Base-by-base conservation (phyloP, 2,329 filamentous ascomycete genomes). In the Penicillium decumbens region DNA sequence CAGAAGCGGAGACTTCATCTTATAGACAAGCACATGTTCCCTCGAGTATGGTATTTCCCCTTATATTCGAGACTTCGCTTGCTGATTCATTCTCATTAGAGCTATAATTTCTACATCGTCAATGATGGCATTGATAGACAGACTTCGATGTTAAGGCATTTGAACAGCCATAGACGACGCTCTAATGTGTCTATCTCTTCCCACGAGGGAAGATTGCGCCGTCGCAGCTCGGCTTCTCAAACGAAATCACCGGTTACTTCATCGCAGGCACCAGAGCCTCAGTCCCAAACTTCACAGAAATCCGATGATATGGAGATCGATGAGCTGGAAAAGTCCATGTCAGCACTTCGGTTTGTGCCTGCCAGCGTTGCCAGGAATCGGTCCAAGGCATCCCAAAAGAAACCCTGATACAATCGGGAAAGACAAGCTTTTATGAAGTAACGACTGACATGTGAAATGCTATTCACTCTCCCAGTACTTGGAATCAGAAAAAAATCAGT, bases 1-100 rank as follows among this genome's bases (percentile, higher is more conserved):
- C 84, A 88, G 63, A 97, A 95, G 71, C 82, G 93, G 39, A 80
- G 88, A 29, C 82, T 89, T 67, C 92, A 98, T 75, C 77, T 95
- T 57, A 89, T 95, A 58, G 91, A 95, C 75, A 96, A 95, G 73
- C 93, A 98, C 70, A 80, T 85, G 72, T 98, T 93, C 65, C 92
- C 91, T 9, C 83, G 82, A 65, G 75, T 76, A 64, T 53, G 65
- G 18, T n/a, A 6, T 18, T 27, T 24, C 42, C 25, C 15, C 10
- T 32, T 24, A 8, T n/a, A 27, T n/a, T 6, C 28, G 7, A 6
- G 10, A 7, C 25, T 35, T 4, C 12, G 9, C 25, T 27, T 12
- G 23, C 52, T 54, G 12, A 54, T 20, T 28, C 7, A 12, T 44
- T 27, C 6, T n/a, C 1, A 62, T 1, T 61, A 77, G 72, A 87